A percentile compares a stretch with the other conserved stretches of the same genome.
Conservation (phyloP, 2,329 filamentous ascomycete genomes). For the Aspergillus transmontanensis region DNA sequence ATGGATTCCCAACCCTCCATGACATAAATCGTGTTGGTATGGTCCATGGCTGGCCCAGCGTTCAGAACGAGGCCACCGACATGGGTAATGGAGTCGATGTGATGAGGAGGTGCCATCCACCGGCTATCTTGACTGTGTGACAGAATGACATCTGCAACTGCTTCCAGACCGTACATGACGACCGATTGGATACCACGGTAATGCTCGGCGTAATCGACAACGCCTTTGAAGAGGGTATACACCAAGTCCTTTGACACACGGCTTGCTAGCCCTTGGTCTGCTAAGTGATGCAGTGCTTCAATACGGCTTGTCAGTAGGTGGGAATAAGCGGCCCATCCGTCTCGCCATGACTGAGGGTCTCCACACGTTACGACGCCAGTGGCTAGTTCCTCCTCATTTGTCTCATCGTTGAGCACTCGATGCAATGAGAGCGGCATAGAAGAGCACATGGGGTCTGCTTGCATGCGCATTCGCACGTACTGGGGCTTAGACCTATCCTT, state of each 20-base stretch:
- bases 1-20: background rate
- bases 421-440: background rate
- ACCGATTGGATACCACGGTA: background rate
- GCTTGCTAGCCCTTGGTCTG: background rate
- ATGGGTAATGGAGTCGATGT: background rate
- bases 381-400: background rate
- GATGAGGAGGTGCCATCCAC: background rate
- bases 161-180: background rate
- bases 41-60: background rate
- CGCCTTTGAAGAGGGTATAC: background rate
- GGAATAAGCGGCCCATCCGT: background rate
- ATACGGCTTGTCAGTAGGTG: background rate
- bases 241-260: background rate
- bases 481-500: background rate
- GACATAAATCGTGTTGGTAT: background rate
- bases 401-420: background rate
- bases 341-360: background rate
- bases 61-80: background rate
- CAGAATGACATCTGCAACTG: background rate
- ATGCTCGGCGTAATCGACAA: background rate
- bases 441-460: background rate
- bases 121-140: background rate
- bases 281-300: background rate
- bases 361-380: background rate
- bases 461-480: background rate